Conservation (phyloP, 1,139 yeast genomes). For the Barnettozyma hawaiiensis region DNA sequence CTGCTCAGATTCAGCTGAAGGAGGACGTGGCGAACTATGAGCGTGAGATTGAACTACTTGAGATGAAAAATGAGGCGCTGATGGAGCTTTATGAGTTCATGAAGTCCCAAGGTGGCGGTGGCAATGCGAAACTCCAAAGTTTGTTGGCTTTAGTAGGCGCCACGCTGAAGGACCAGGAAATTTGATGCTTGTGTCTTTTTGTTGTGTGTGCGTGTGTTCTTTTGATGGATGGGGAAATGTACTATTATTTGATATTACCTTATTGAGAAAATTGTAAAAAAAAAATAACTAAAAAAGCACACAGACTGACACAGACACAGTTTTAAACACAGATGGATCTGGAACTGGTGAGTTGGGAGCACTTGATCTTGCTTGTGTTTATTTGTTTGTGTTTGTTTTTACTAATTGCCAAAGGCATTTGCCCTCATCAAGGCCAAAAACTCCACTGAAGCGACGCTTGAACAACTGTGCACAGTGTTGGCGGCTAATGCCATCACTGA, state of each 20-base stretch:
- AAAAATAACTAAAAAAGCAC: too few relatives aligned
- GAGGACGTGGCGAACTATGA: slow-evolving; percentile 48
- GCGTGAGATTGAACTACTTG: slow-evolving; percentile 39
- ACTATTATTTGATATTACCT: neutral
- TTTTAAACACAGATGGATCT: neutral
- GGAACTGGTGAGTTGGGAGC: neutral
- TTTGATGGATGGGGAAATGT: neutral
- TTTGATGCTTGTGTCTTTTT: too few relatives aligned
- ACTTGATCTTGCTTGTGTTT: too few relatives aligned
- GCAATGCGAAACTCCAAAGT: slow-evolving; percentile 1
- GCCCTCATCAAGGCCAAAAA: slow-evolving; percentile 8
- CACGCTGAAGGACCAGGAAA: neutral
- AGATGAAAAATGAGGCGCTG: slow-evolving; percentile 10
- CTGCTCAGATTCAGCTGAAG: slow-evolving; percentile 60
- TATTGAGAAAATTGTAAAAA: neutral
- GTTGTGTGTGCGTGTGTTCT: too few relatives aligned
- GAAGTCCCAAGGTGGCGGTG: neutral
- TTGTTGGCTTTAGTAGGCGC: neutral
- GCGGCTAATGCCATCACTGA: slow-evolving; percentile 1
- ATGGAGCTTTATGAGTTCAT: slow-evolving; percentile 7
- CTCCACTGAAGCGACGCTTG: neutral
- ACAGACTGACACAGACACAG: too few relatives aligned
- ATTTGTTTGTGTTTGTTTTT: neutral
- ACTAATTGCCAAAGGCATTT: slow-evolving; percentile 3
- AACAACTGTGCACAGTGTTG: neutral